Percentiles rank a stretch among this genome's conserved stretches.
These are phyloP conservation scores for Globisporangium apiculatum DNA, from an alignment of 352 stramenopile genomes.

Conservation along the genomic window DNA sequence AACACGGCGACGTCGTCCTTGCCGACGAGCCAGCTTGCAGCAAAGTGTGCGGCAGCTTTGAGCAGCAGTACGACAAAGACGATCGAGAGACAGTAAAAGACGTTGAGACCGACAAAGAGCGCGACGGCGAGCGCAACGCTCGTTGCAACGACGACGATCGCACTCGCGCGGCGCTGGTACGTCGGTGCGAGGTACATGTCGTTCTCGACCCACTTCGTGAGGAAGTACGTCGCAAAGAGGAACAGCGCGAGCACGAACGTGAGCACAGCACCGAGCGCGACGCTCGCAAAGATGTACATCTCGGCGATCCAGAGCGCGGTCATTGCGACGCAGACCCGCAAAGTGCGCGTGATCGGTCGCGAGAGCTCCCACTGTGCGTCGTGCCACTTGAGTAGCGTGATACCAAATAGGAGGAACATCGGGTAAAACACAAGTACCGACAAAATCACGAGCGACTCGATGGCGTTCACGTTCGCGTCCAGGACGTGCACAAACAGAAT, in stretches of 20 bases:
- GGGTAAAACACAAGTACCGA: slow-evolving; percentile 78
- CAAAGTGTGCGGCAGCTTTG: slow-evolving; percentile 58
- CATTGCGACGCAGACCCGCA: slow-evolving; percentile 22
- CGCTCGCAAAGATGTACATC: slow-evolving; percentile 63
- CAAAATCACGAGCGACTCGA: slow-evolving; percentile 71
- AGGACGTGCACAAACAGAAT: slow-evolving; percentile 67
- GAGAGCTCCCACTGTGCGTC: slow-evolving; percentile 67
- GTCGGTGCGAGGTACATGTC: slow-evolving; percentile 67
- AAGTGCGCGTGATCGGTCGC: slow-evolving; percentile 28
- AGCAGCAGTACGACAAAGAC: slow-evolving; percentile 78
- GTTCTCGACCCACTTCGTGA: slow-evolving; percentile 83
- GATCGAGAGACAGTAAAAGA: slow-evolving; percentile 85
- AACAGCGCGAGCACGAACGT: slow-evolving; percentile 58
- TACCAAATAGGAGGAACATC: slow-evolving; percentile 60
- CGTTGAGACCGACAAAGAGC: slow-evolving; percentile 42
- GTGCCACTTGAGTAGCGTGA: slow-evolving; percentile 72
- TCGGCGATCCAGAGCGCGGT: slow-evolving; percentile 70
- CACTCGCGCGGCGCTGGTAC: slow-evolving; percentile 45
- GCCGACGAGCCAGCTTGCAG: slow-evolving; percentile 49
- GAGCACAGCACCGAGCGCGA: slow-evolving; percentile 46
- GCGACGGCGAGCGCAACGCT: slow-evolving; percentile 29
- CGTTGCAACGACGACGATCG: slow-evolving; percentile 33
- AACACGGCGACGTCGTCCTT: slow-evolving; percentile 67
- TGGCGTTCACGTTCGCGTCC: slow-evolving; percentile 45
- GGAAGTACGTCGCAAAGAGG: slow-evolving; percentile 65